Conservation (phyloP, 2,329 filamentous ascomycete genomes). For the Xylaria sp. region DNA sequence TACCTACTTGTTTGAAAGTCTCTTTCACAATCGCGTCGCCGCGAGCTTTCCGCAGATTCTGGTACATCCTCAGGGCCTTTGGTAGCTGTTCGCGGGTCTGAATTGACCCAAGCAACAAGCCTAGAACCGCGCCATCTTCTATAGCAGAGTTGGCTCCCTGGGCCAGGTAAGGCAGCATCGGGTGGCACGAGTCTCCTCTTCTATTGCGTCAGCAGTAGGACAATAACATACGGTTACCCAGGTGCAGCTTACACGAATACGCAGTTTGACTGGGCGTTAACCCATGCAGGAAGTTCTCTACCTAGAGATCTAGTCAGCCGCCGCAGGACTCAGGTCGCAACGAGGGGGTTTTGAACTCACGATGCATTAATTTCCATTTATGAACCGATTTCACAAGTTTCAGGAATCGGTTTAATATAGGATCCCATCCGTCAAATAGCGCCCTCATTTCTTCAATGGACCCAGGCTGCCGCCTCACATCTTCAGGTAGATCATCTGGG, state of each 20-base stretch:
- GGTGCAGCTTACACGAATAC: constrained; percentile 49
- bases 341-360: constrained; percentile 37
- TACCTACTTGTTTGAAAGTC: constrained; percentile 57
- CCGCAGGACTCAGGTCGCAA: background rate
- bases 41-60: constrained; percentile 53
- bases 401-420: constrained; percentile 52
- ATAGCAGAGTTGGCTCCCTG: constrained; percentile 71
- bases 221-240: constrained; percentile 37
- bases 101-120: constrained; percentile 60
- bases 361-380: constrained; percentile 72
- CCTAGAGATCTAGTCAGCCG: constrained; percentile 7
- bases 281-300: constrained; percentile 58
- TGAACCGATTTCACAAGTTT: constrained; percentile 62
- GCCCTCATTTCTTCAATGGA: constrained; percentile 65
- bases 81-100: constrained; percentile 52
- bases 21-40: constrained; percentile 63
- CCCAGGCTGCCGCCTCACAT: constrained; percentile 57
- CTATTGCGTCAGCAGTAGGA: constrained; percentile 13
- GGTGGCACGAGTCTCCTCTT: constrained; percentile 66
- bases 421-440: constrained; percentile 69
- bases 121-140: constrained; percentile 71
- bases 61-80: constrained; percentile 51
- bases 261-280: constrained; percentile 55
- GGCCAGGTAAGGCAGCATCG: constrained; percentile 67
- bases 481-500: constrained; percentile 65